phyloP scores from a whole-genome alignment of 768 basidiomycete genomes.

The Erythrobasidium yunnanense region DNA sequence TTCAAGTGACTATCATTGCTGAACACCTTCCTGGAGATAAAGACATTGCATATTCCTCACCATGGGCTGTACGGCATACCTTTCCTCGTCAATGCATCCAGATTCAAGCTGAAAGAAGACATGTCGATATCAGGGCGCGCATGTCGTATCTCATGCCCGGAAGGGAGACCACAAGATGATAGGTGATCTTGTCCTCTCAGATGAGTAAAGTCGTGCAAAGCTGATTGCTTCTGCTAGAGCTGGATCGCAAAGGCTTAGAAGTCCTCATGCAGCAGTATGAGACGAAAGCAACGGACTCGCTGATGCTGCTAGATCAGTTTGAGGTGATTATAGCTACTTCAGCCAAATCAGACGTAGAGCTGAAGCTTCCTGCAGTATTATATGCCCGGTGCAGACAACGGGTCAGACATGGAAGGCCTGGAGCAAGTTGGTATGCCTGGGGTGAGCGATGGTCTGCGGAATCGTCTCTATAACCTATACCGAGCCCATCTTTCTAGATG shows the following conservation, averaged over 20 bases:
- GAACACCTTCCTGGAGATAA: conserved; percentile 39
- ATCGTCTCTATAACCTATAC: neutral
- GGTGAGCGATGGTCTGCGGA: neutral
- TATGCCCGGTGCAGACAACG: neutral
- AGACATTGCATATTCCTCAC: conserved; percentile 19
- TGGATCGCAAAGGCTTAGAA: neutral
- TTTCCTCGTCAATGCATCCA: neutral
- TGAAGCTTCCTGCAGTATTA: neutral
- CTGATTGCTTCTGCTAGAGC: neutral
- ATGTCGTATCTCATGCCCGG: conserved; percentile 20
- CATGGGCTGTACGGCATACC: conserved; percentile 9
- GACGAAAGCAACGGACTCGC: neutral
- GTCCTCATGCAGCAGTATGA: neutral
- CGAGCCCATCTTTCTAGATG: neutral
- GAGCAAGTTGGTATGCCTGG: conserved; percentile 3
- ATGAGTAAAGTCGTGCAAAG: neutral
- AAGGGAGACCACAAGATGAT: neutral
- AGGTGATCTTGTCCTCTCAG: neutral
- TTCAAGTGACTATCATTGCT: conserved; percentile 39
- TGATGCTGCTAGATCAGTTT: conserved; percentile 17
- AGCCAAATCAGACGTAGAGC: neutral
- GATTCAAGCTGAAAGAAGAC: neutral
- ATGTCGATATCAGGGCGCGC: conserved; percentile 16
- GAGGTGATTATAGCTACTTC: neutral
- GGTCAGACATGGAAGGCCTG: conserved; percentile 13